phyloP scores from a whole-genome alignment of 2,329 filamentous ascomycete species.

The Fusarium robinianum region DNA sequence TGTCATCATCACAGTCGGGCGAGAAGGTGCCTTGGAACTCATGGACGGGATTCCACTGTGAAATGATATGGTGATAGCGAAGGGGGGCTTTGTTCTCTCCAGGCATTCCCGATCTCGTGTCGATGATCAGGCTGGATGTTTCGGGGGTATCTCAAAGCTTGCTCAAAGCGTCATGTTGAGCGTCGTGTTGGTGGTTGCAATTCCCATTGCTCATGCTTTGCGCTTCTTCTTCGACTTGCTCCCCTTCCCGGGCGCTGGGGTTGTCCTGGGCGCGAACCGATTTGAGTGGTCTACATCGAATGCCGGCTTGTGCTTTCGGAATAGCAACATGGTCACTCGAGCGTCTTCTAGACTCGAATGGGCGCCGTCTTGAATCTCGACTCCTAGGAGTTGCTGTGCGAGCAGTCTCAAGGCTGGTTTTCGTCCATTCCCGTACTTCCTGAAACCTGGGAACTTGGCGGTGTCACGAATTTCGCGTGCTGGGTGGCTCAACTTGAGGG shows the following conservation, averaged over 20 bases:
- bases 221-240: conserved; percentile 51
- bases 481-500: conserved; percentile 77
- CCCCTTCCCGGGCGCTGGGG: conserved; percentile 38
- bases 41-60: conserved; percentile 71
- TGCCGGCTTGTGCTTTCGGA: conserved; percentile 77
- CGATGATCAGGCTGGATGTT: no score
- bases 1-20: conserved; percentile 70
- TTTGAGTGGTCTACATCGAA: conserved; percentile 83
- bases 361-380: conserved; percentile 66
- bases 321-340: conserved; percentile 85
- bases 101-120: no score
- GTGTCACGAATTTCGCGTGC: conserved; percentile 83
- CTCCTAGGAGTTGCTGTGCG: conserved; percentile 59
- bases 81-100: no score
- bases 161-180: conserved; percentile 3
- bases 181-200: no score
- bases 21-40: conserved; percentile 67
- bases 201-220: conserved; percentile 22
- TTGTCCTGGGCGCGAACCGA: conserved; percentile 56
- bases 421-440: conserved; percentile 67
- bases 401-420: conserved; percentile 69
- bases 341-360: conserved; percentile 80
- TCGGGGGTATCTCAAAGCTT: conserved; percentile 31
- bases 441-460: conserved; percentile 74
- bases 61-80: background rate